These are phyloP conservation scores for Ceratocystis papillata DNA, from an alignment of 2,329 filamentous ascomycete genomes.

Conservation along the genomic window DNA sequence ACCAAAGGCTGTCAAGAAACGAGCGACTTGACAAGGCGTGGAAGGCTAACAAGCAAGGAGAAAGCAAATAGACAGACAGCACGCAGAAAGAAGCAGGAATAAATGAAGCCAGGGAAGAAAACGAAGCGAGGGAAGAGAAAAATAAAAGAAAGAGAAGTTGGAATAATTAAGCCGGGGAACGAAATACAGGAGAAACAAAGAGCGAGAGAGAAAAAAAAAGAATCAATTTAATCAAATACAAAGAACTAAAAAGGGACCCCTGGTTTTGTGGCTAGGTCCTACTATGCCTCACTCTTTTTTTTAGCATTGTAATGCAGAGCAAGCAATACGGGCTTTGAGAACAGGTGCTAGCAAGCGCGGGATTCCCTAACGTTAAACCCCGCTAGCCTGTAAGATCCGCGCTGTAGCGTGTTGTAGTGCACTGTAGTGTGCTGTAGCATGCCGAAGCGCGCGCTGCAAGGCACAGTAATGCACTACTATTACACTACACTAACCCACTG, in stretches of 20 bases:
- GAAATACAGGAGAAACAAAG: constrained; percentile 3
- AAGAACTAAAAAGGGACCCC: neutral
- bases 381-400: too few species aligned
- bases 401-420: neutral
- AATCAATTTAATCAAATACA: constrained; percentile 5
- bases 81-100: constrained; percentile 8
- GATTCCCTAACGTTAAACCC: too few species aligned
- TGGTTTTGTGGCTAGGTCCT: neutral
- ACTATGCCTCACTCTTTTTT: constrained; percentile 8
- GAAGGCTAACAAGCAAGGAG: neutral
- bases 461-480: too few species aligned
- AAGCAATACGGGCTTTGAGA: neutral
- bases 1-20: constrained; percentile 10
- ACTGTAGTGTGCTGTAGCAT: neutral
- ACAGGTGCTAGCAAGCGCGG: neutral
- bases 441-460: neutral
- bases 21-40: constrained; percentile 19
- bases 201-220: constrained; percentile 3
- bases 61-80: constrained; percentile 10
- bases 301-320: constrained; percentile 4
- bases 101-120: constrained; percentile 21
- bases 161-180: neutral
- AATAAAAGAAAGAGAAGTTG: constrained; percentile 18
- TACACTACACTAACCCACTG: neutral
- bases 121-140: constrained; percentile 21